Evolutionary conservation across 139 green algal species (phyloP), one percentile per base, ranked within the genome.

Genomic region (Marvania coccoides): DNA sequence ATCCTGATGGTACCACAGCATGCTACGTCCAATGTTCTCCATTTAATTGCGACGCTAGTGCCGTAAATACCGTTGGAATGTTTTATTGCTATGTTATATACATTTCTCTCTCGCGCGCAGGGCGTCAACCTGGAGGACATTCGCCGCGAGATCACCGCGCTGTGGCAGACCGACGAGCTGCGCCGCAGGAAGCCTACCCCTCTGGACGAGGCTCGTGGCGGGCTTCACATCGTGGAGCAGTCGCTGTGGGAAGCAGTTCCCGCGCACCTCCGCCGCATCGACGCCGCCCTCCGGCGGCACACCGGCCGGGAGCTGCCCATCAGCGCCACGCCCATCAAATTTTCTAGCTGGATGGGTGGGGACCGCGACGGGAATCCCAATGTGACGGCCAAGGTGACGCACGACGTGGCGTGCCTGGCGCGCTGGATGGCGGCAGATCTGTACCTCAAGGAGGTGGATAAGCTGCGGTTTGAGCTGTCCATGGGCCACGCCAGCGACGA

Each of bases 111-210:
- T n/a, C n/a, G n/a, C n/a, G n/a, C n/a, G n/a, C n/a, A n/a, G 46
- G 67, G 78, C 8, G 47, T 63, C 34, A 56, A 67, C 8, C 70
- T 93, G 2, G 69, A 80, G 24, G 85, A 91, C 60, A 63, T 96
- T 14, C 67, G 84, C 47, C 73, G 87, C 0, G 89, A 96, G 73
- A 84, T 96, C 61, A 85, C 84, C 3, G 78, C 83, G 9, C 74
- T 95, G 33, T 98, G 92, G 92, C 82, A 96, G 75, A 98, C 92
- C 23, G 90, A 97, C 65, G 92, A 98, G 81, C 85, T 98, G 61
- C 69, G 93, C 31, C 64, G 90, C 4, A 63, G 79, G 54, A 90
- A 90, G 74, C 93, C 93, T 8, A 95, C 88, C 28, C 90, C 93
- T 1, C 62, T 95, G 54, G 93, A 98, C 66, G 92, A 98, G 85